Evolutionary conservation across 108 stramenopile species (phyloP), one percentile per base, ranked within the genome.

Genomic region (Chaetoceros tenuissimus): DNA sequence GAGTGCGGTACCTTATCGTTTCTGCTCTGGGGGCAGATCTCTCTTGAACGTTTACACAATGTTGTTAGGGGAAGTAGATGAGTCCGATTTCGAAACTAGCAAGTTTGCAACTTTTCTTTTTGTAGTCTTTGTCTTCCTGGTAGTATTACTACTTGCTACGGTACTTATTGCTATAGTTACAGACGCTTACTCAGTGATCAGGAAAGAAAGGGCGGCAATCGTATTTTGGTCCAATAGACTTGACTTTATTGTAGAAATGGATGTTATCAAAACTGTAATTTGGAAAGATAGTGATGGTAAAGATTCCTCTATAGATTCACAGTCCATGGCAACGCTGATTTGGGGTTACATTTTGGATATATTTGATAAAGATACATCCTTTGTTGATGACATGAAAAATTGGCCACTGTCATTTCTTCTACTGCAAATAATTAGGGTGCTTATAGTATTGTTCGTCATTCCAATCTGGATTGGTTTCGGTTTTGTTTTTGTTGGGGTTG

Each of bases 1-100:
- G n/a, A n/a, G n/a, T n/a, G n/a, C n/a, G n/a, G n/a, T n/a, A n/a
- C n/a, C n/a, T n/a, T n/a, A n/a, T 44, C 43, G 17, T 44, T 44
- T 17, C 43, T n/a, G n/a, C n/a, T n/a, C n/a, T n/a, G n/a, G n/a
- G n/a, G n/a, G n/a, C n/a, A n/a, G n/a, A n/a, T n/a, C n/a, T n/a
- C n/a, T n/a, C n/a, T n/a, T 78, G 48, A 73, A 71, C 50, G 77
- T 78, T 19, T 74, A 72, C 49, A 72, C 78, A 5, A 79, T 79
- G 78, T 20, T 79, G 49, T 62, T 79, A 62, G 78, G 78, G 26
- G 86, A 92, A 63, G 84, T 87, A 31, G 63, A 71, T 44, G 72
- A 78, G 13, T 47, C 50, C 18, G 69, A 74, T 46, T 71, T 70
- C 46, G 34, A 7, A 13, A 50, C 48, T n/a, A 17, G 46, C 19